These are phyloP conservation scores for Neurospora sp. DNA, from an alignment of 495 filamentous ascomycete species.

Conservation along the genomic window DNA sequence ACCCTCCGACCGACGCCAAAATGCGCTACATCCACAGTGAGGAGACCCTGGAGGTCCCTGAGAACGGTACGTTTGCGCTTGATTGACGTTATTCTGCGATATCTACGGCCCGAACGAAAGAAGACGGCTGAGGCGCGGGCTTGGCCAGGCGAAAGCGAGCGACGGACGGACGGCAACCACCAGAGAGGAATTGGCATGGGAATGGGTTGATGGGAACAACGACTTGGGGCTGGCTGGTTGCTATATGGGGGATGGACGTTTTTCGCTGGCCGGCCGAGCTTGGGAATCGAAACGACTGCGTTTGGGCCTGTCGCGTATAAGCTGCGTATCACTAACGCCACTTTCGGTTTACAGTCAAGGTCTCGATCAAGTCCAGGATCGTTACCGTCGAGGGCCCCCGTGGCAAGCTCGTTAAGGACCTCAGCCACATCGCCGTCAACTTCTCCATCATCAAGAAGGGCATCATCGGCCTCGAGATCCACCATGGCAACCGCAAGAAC, in stretches of 20 bases:
- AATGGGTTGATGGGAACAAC: not conserved
- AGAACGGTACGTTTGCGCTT: slow-evolving; percentile 70
- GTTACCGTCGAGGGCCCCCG: slow-evolving; percentile 95
- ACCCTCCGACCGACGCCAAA: slow-evolving; percentile 42
- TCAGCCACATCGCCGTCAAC: slow-evolving; percentile 90
- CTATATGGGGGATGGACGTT: not conserved
- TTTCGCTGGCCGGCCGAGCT: not conserved
- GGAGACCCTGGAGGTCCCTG: slow-evolving; percentile 87
- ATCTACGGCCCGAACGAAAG: not conserved
- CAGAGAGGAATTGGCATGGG: not conserved
- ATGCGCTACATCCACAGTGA: slow-evolving; percentile 98
- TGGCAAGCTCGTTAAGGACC: slow-evolving; percentile 91
- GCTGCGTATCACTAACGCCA: not conserved
- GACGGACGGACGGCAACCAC: slow-evolving; percentile 9
- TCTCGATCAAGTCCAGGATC: slow-evolving; percentile 87
- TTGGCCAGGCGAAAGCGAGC: slow-evolving; percentile 3
- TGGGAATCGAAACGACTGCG: not conserved
- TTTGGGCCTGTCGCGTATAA: slow-evolving; percentile 3
- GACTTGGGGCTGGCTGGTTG: not conserved
- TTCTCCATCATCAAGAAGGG: slow-evolving; percentile 75
- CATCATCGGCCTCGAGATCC: slow-evolving; percentile 88
- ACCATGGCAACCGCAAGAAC: slow-evolving; percentile 95
- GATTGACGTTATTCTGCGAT: slow-evolving; percentile 12
- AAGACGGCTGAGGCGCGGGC: not conserved
- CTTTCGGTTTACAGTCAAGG: slow-evolving; percentile 59